A percentile compares a stretch with the other conserved stretches of the same genome.
These are phyloP conservation scores for Daedaleopsis sinensis DNA, from an alignment of 768 basidiomycete species.

Conservation along the genomic window DNA sequence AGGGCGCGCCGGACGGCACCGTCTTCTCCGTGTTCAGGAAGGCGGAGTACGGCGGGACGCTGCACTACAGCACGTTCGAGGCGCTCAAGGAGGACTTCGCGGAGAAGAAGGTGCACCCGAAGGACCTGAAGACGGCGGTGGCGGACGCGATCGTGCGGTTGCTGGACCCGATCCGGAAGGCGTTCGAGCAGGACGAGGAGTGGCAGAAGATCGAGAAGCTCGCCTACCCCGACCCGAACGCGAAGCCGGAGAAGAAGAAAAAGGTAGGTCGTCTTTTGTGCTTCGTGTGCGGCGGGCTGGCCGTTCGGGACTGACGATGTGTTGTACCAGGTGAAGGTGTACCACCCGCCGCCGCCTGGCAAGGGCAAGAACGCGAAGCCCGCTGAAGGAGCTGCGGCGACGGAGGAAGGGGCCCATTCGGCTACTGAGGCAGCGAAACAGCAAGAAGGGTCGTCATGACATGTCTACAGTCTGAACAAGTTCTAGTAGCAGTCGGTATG, in stretches of 20 bases:
- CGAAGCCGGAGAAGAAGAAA: slow-evolving; percentile 44
- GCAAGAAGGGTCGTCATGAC: background rate
- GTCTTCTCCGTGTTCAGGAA: slow-evolving; percentile 80
- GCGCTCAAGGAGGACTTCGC: slow-evolving; percentile 76
- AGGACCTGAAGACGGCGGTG: slow-evolving; percentile 84
- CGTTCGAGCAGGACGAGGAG: slow-evolving; percentile 57
- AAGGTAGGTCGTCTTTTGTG: slow-evolving; percentile 33
- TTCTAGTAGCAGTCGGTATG: background rate
- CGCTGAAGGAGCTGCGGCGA: slow-evolving; percentile 22
- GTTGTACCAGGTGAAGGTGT: slow-evolving; percentile 65
- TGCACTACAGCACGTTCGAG: slow-evolving; percentile 71
- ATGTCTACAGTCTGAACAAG: background rate
- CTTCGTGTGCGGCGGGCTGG: background rate
- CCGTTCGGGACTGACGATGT: background rate
- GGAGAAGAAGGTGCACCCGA: slow-evolving; percentile 80
- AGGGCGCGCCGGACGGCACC: slow-evolving; percentile 77
- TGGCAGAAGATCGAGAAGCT: slow-evolving; percentile 2
- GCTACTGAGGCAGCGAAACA: slow-evolving; percentile 4
- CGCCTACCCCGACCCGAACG: background rate
- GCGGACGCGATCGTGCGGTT: slow-evolving; percentile 72
- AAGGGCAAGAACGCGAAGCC: slow-evolving; percentile 63
- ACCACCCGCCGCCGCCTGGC: slow-evolving; percentile 82
- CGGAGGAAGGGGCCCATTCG: background rate
- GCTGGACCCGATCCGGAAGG: slow-evolving; percentile 78
- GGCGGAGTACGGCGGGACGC: slow-evolving; percentile 79